A percentile compares a stretch with the other conserved stretches of the same genome.
These are phyloP conservation scores for Clavispora vitiphila DNA, from an alignment of 805 yeast genomes.

Conservation along the genomic window DNA sequence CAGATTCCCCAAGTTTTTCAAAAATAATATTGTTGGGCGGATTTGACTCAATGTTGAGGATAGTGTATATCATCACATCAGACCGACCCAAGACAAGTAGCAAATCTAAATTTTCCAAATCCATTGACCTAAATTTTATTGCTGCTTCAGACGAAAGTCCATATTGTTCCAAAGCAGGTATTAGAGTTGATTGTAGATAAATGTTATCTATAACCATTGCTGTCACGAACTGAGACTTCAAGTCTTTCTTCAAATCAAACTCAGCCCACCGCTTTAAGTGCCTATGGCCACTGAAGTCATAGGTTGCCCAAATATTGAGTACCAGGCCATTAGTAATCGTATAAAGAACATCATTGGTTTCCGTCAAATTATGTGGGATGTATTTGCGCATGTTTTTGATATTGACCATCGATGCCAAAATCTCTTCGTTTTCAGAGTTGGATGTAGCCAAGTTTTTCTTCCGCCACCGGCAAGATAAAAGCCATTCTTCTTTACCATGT, in stretches of 20 bases:
- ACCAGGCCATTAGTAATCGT: slow-evolving; percentile 57
- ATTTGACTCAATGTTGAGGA: slow-evolving; percentile 46
- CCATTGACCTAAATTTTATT: slow-evolving; percentile 2
- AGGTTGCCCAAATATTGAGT: slow-evolving; percentile 66
- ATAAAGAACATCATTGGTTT: slow-evolving; percentile 43
- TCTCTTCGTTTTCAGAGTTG: slow-evolving; percentile 3
- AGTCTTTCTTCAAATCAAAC: slow-evolving; percentile 20
- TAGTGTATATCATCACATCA: slow-evolving; percentile 43
- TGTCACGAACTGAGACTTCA: slow-evolving; percentile 8
- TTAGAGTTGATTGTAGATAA: slow-evolving; percentile 23
- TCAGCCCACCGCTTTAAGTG: slow-evolving; percentile 56
- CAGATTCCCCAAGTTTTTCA: slow-evolving; percentile 25
- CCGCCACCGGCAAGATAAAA: slow-evolving; percentile 43
- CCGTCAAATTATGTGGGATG: slow-evolving; percentile 24
- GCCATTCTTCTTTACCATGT: slow-evolving; percentile 48
- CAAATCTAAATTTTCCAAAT: slow-evolving; percentile 15
- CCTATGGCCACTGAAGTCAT: slow-evolving; percentile 53
- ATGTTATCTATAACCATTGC: slow-evolving; percentile 35
- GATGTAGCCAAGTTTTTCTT: not conserved
- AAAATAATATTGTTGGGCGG: slow-evolving; percentile 53
- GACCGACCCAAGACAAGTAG: slow-evolving; percentile 38
- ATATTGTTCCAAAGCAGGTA: slow-evolving; percentile 2
- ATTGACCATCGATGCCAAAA: slow-evolving; percentile 23
- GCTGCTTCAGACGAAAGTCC: not conserved
- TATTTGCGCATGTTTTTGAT: slow-evolving; percentile 31